phyloP scores from a whole-genome alignment of 495 filamentous ascomycete species.

The Hypoxylon fuscum region DNA sequence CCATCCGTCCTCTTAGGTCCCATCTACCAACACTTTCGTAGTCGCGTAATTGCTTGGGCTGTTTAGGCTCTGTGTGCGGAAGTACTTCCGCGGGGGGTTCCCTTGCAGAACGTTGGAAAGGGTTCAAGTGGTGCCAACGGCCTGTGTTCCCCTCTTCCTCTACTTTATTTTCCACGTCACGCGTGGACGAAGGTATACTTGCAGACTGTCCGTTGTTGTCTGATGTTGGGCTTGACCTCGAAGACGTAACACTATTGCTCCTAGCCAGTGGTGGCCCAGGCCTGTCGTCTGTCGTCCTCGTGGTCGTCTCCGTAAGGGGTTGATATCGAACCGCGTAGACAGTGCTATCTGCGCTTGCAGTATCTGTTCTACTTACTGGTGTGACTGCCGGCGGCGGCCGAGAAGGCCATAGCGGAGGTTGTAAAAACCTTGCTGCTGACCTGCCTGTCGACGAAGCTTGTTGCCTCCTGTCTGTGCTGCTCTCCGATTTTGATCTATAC shows the following conservation, averaged over 20 bases:
- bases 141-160: conserved; percentile 3
- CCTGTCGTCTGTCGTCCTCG: conserved; percentile 55
- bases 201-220: conserved; percentile 29
- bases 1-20: conserved; percentile 55
- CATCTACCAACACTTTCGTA: conserved; percentile 47
- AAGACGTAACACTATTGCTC: conserved; percentile 43
- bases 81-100: conserved; percentile 44
- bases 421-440: conserved; percentile 41
- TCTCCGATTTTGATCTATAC: conserved; percentile 48
- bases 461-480: conserved; percentile 34
- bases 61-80: conserved; percentile 40
- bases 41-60: conserved; percentile 28
- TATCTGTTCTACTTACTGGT: conserved; percentile 80
- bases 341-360: conserved; percentile 74
- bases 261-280: conserved; percentile 41
- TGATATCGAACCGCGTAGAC: conserved; percentile 87
- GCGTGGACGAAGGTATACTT: conserved; percentile 17
- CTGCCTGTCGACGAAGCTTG: conserved; percentile 42
- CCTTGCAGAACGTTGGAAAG: conserved; percentile 30
- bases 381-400: conserved; percentile 72
- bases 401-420: conserved; percentile 63
- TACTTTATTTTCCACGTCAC: conserved; percentile 8
- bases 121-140: conserved; percentile 35
- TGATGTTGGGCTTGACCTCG: conserved; percentile 38
- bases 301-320: conserved; percentile 72